A percentile compares a stretch with the other conserved stretches of the same genome.
phyloP scores from a whole-genome alignment of 768 basidiomycete species.

The Vishniacozyma victoriae region DNA sequence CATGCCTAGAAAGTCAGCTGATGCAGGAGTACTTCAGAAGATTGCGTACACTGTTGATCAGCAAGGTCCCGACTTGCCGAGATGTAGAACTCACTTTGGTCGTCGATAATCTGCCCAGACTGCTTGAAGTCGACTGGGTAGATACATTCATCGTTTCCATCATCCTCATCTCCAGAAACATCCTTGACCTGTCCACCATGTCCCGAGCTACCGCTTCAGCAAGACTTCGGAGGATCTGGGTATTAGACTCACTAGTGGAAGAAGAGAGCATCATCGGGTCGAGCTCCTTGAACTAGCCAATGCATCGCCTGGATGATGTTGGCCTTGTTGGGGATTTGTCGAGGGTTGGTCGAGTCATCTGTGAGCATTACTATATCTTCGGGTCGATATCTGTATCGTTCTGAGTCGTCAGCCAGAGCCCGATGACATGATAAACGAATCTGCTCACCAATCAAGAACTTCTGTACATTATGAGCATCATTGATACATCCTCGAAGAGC shows the following conservation, averaged over 20 bases:
- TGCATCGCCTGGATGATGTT: constrained; percentile 86
- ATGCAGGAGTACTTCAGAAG: not conserved
- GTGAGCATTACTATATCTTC: constrained; percentile 82
- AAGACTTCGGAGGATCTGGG: not conserved
- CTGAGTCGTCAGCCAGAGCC: constrained; percentile 41
- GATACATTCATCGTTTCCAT: constrained; percentile 52
- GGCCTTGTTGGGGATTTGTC: constrained; percentile 64
- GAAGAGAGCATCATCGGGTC: constrained; percentile 52
- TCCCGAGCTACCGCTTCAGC: constrained; percentile 60
- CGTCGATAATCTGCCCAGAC: constrained; percentile 78
- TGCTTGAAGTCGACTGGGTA: constrained; percentile 74
- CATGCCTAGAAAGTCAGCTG: constrained; percentile 49
- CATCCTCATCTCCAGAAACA: constrained; percentile 46
- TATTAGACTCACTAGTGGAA: constrained; percentile 43
- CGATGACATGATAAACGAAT: not conserved
- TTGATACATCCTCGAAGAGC: constrained; percentile 82
- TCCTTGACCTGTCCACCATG: constrained; percentile 91
- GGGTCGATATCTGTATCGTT: constrained; percentile 59
- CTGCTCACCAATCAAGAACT: constrained; percentile 60
- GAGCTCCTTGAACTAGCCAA: constrained; percentile 80
- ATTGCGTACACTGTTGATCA: not conserved
- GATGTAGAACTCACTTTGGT: constrained; percentile 55
- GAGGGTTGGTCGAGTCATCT: constrained; percentile 63
- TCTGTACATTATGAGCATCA: constrained; percentile 72
- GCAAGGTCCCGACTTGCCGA: not conserved